Base-by-base conservation (phyloP, 768 basidiomycete genomes). In the Suillus americanus region DNA sequence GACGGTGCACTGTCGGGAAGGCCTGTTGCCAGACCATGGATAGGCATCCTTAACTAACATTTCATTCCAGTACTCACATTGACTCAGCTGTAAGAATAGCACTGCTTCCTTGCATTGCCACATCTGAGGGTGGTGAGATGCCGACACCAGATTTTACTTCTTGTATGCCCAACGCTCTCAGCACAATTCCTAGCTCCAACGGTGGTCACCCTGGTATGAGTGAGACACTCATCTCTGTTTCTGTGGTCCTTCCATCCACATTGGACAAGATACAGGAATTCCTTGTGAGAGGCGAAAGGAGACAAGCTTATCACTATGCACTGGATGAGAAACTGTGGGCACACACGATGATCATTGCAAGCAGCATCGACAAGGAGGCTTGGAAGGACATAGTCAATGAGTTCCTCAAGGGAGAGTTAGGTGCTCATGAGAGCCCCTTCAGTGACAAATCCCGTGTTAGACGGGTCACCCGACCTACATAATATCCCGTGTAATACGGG, bases 341-440 rank as follows among this genome's bases (percentile, higher is more conserved):
- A 1, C 97, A 99, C 75, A 97, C 97, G 2, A 87, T 99, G 86
- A 76, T 99, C 62, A 95, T 99, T 67, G 88, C 97, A 12, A 96
- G 92, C 71, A 90, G 92, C 62, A 85, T 97, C 61, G 96, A 97
- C 75, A 93, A 92, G 69, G 95, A 97, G 35, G 83, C 92, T 2
- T 99, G 95, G 95, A 92, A 92, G 71, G 94, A 95, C 66, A 91
- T 90, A 14, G 91, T 94, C 0, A 86, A 84, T 51, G 92, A 96
- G 65, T 99, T 99, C 71, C 74, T 96, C 41, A 85, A 85, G 40
- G 81, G 85, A 18, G 96, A 97, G 72, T 79, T 99, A 3, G 84
- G 85, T 1, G 71, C 73, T 7, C 80, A 78, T 53, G 77, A 78
- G n/a, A n/a, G n/a, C n/a, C n/a, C n/a, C n/a, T n/a, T n/a, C n/a